Base-by-base conservation (phyloP, 768 basidiomycete species). In the Grammothele lineata region DNA sequence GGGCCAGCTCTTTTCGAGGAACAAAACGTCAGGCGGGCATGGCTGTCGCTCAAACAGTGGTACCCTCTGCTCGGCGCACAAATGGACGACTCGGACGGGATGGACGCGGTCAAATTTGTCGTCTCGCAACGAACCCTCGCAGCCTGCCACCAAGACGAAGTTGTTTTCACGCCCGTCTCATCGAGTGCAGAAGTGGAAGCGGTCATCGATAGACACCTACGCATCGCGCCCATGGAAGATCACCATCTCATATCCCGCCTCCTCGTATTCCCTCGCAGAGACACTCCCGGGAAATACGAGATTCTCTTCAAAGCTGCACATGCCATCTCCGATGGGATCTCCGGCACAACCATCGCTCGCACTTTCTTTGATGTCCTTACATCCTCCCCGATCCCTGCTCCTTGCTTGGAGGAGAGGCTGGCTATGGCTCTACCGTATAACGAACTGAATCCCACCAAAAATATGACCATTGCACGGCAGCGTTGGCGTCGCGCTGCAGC, bases 401-500 rank as follows among this genome's bases (percentile, higher is more conserved):
- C 65, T n/a, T 50, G 64, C 15, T 22, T 77, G 43, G 58, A 66
- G 32, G 58, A 71, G 10, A 66, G 73, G 22, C 57, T 83, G 22
- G 62, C 67, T 1, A 58, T 78, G 55, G 67, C 70, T 0, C 46
- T 70, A 0, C 54, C 77, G 0, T 65, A 64, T 4, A 69, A 71
- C 14, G 62, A 67, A 0, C 58, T 77, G 12, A 50, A 62, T 18
- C 74, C 75, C 5, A 45, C 49, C 4, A 45, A 49, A 6, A 57
- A 60, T 27, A 56, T 70, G 30, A 72, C 57, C 40, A 30, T 59
- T 2, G 66, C 75, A 1, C 64, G 60, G 38, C 64, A 59, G 43
- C 61, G 73, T 46, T 81, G 81, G 80, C 64, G 70, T 3, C 56
- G 51, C 43, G 77, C 75, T 0, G 68, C 72, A 11, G 74, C 69